Percentiles rank a stretch among this genome's conserved stretches.
Conservation (phyloP, 2,329 filamentous ascomycete species). For the Neofusicoccum laricinum region DNA sequence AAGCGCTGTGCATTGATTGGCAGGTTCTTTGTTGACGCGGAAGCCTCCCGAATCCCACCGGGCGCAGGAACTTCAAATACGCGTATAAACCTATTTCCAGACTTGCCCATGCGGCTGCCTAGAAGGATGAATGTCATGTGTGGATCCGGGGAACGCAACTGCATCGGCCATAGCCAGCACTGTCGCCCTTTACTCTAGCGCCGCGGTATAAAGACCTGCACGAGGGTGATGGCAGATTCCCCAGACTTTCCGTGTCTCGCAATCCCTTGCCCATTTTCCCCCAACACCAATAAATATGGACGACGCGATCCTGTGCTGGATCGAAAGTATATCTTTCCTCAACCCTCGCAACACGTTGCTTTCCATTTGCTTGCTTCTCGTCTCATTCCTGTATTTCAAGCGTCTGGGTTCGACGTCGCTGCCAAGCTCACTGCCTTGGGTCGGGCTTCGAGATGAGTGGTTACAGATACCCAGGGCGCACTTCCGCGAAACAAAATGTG, state of each 20-base stretch:
- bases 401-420: background rate
- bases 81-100: background rate
- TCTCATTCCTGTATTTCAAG: background rate
- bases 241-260: background rate
- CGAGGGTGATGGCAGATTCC: background rate
- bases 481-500: slow-evolving; percentile 1
- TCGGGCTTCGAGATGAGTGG: slow-evolving; percentile 4
- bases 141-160: too few species aligned
- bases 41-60: too few species aligned
- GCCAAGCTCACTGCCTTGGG: background rate
- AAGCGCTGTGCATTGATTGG: too few species aligned
- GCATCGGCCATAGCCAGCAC: too few species aligned
- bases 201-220: too few species aligned
- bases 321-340: background rate
- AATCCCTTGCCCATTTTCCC: background rate
- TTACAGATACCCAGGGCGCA: slow-evolving; percentile 6
- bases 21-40: too few species aligned
- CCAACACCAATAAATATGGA: background rate
- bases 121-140: background rate
- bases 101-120: background rate
- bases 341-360: background rate
- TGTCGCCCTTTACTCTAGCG: too few species aligned
- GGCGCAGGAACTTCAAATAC: too few species aligned
- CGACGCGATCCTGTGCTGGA: background rate
- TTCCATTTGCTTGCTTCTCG: background rate